Conservation (phyloP, 352 stramenopile genomes). For the Phytophthora pseudosyringae region DNA sequence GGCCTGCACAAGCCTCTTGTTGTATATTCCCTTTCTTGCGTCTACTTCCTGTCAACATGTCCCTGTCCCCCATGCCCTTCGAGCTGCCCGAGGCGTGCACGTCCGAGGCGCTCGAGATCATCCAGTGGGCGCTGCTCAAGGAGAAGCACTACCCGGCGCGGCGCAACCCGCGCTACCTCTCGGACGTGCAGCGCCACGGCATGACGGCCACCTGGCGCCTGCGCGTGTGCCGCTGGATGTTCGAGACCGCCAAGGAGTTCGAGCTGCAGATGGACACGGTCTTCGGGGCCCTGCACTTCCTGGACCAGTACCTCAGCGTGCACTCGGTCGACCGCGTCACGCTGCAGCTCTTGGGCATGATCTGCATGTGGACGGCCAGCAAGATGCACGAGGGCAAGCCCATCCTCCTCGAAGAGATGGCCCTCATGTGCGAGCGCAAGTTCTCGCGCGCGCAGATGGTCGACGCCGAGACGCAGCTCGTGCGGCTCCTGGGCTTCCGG, state of each 20-base stretch:
- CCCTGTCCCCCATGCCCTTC: conserved; percentile 36
- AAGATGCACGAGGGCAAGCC: conserved; percentile 81
- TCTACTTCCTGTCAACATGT: conserved; percentile 19
- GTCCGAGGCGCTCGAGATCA: conserved; percentile 34
- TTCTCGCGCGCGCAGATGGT: conserved; percentile 71
- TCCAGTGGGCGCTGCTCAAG: conserved; percentile 50
- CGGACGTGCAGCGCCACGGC: conserved; percentile 54
- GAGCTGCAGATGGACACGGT: conserved; percentile 72
- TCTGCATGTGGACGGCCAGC: conserved; percentile 74
- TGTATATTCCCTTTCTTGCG: conserved; percentile 27
- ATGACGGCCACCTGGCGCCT: conserved; percentile 72
- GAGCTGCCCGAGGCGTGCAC: conserved; percentile 30
- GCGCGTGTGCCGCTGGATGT: conserved; percentile 85
- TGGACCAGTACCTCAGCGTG: conserved; percentile 73
- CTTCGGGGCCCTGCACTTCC: conserved; percentile 64
- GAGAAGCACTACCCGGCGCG: conserved; percentile 37
- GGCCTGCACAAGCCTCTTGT: conserved; percentile 35
- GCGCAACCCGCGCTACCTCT: conserved; percentile 54
- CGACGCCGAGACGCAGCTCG: conserved; percentile 59
- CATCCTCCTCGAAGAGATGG: conserved; percentile 78
- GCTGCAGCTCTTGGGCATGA: conserved; percentile 76
- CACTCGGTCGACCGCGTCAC: conserved; percentile 78
- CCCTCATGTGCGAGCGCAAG: conserved; percentile 76
- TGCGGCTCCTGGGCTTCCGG: conserved; percentile 63
- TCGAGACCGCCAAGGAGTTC: conserved; percentile 78